Conservation (phyloP, 192 early-diverging fungal species). For the Umbelopsis ramanniana region DNA sequence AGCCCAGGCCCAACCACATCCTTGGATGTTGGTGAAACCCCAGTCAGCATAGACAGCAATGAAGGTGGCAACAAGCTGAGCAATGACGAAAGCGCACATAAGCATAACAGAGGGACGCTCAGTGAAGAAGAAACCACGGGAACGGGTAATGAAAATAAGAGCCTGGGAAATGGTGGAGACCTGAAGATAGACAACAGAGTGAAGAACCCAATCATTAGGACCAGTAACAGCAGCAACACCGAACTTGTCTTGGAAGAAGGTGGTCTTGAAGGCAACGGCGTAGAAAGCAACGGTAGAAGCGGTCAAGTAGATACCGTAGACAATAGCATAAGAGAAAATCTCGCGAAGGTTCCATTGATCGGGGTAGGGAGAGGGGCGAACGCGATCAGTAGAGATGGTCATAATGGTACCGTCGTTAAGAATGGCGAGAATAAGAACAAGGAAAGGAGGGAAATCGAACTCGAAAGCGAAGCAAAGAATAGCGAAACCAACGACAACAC, state of each 20-base stretch:
- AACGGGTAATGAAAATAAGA: slow-evolving; percentile 79
- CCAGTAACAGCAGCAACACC: slow-evolving; percentile 43
- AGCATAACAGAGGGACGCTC: slow-evolving; percentile 75
- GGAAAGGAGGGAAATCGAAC: slow-evolving; percentile 82
- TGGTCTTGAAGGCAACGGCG: slow-evolving; percentile 62
- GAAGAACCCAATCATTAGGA: slow-evolving; percentile 64
- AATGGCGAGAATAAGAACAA: slow-evolving; percentile 88
- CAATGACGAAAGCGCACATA: slow-evolving; percentile 66
- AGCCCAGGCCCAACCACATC: slow-evolving; percentile 78
- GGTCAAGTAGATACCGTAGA: slow-evolving; percentile 83
- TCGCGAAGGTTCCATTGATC: slow-evolving; percentile 91
- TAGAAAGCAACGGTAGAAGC: slow-evolving; percentile 80
- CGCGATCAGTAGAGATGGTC: slow-evolving; percentile 89
- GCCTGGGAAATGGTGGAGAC: slow-evolving; percentile 80
- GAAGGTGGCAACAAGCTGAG: slow-evolving; percentile 75
- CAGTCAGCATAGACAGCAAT: slow-evolving; percentile 87
- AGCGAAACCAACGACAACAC: slow-evolving; percentile 74
- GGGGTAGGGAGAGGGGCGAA: slow-evolving; percentile 77
- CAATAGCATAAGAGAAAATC: slow-evolving; percentile 85
- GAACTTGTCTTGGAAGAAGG: slow-evolving; percentile 61
- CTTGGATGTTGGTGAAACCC: slow-evolving; percentile 74
- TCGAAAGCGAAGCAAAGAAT: slow-evolving; percentile 77
- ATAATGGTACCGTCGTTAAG: slow-evolving; percentile 93
- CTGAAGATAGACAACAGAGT: slow-evolving; percentile 82
- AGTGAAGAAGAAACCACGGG: slow-evolving; percentile 76